Conservation (phyloP, 768 basidiomycete species). For the Leccinum disarticulatum region DNA sequence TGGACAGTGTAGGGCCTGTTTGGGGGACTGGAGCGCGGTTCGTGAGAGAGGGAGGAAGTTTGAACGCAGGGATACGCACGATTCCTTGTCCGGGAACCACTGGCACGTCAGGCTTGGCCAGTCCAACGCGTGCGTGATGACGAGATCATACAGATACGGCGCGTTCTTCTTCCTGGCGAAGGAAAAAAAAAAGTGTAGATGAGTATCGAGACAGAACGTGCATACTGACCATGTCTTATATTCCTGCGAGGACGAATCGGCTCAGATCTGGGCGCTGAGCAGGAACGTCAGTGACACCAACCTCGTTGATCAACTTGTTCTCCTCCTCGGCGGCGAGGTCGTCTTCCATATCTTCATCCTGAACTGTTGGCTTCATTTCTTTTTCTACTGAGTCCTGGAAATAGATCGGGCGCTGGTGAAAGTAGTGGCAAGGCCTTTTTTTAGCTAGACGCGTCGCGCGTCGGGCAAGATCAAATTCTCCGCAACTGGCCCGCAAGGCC, state of each 20-base stretch:
- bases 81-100: constrained; percentile 98
- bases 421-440: neutral
- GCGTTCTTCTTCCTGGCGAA: constrained; percentile 88
- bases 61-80: constrained; percentile 49
- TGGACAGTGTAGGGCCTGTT: constrained; percentile 95
- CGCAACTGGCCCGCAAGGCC: neutral
- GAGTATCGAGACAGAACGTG: constrained; percentile 4
- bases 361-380: constrained; percentile 47
- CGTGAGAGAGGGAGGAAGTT: neutral
- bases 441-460: constrained; percentile 31
- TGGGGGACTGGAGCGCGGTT: constrained; percentile 56
- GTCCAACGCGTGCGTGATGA: constrained; percentile 95
- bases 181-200: neutral
- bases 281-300: constrained; percentile 32
- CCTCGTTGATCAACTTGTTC: constrained; percentile 87
- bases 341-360: constrained; percentile 70
- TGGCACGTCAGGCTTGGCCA: constrained; percentile 98
- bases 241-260: constrained; percentile 47
- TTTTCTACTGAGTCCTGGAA: constrained; percentile 14
- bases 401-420: neutral
- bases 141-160: constrained; percentile 95
- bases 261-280: constrained; percentile 10
- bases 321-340: constrained; percentile 82
- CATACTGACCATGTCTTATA: constrained; percentile 77
- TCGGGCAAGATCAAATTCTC: constrained; percentile 3